Percentiles rank a stretch among this genome's conserved stretches.
Conservation (phyloP, 345 rosid genomes). For the Mercurialis annua region DNA sequence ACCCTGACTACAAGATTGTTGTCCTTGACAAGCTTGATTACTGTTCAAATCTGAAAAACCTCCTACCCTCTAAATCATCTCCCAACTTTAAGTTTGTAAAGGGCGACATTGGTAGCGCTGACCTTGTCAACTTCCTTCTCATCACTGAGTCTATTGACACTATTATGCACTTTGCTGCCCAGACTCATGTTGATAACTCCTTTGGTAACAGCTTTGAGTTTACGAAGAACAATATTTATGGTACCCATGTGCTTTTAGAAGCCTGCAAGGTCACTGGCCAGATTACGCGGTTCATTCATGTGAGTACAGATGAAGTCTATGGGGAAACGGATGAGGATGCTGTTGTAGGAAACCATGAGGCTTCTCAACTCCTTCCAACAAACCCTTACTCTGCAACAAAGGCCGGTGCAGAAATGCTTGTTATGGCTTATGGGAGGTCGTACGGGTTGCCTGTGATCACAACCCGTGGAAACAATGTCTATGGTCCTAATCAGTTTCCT, state of each 20-base stretch:
- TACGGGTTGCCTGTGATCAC: constrained; percentile 90
- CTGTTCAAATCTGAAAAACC: constrained; percentile 80
- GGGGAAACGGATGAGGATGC: constrained; percentile 96
- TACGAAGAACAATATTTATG: constrained; percentile 81
- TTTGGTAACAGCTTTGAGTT: constrained; percentile 94
- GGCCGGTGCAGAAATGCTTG: constrained; percentile 95
- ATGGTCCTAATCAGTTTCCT: constrained; percentile 87
- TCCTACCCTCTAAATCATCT: constrained; percentile 55
- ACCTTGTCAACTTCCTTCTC: constrained; percentile 80
- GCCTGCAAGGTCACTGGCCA: constrained; percentile 94
- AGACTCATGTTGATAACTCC: constrained; percentile 85
- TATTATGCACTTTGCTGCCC: constrained; percentile 92
- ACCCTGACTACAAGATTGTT: constrained; percentile 80
- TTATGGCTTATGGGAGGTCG: constrained; percentile 90
- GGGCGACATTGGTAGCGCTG: constrained; percentile 87
- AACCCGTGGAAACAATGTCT: constrained; percentile 89
- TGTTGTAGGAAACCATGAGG: constrained; percentile 86
- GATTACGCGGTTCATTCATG: constrained; percentile 84
- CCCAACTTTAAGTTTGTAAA: constrained; percentile 81
- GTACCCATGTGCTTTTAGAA: constrained; percentile 84
- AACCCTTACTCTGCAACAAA: constrained; percentile 91
- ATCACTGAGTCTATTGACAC: constrained; percentile 85
- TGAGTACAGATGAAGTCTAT: constrained; percentile 89
- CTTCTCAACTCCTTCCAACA: constrained; percentile 93
- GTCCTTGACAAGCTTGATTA: constrained; percentile 91